Evolutionary conservation across 257 asterid species (phyloP), one percentile per base, ranked within the genome.

Genomic region (Solanum pennellii): DNA sequence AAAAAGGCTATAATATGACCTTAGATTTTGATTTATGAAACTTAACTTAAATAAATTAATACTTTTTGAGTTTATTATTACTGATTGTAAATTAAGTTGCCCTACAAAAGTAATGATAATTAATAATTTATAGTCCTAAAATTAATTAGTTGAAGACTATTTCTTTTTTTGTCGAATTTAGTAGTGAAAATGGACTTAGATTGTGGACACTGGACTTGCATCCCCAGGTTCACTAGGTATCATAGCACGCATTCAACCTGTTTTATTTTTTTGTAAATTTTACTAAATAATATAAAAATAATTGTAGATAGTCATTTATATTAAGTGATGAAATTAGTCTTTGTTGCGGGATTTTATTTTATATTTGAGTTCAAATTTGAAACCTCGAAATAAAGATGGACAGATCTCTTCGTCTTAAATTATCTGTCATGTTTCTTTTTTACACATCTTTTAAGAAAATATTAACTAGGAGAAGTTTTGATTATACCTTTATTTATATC

Each of bases 271-370:
- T 8, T 33, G 21, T 14, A 31, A 74, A 25, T 71, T 71, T 33
- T 71, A 5, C 18, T 33, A 76, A 29, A 41, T 49, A 12, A 12
- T 12, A 20, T 73, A 12, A 41, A 75, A 23, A 5, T 4, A 74
- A 35, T 73, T 20, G 6, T 39, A 12, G 3, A 12, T 37, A 11
- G 39, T 6, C 1, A 21, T n/a, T n/a, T 27, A 76, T 76, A 12
- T 12, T 6, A 42, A n/a, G 37, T 42, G 62, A 25, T n/a, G 62
- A 25, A 4, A 77, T 44, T 13, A 23, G n/a, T 37, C 0, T 37
- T 37, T 0, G 0, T 20, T 9, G 3, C 0, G 5, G 0, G 31
- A 62, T 2, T 1, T 7, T 49, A 49, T 66, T 66, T 25, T 12
- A 2, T 25, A 65, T 25, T 66, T 2, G 5, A 66, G 73, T 37